These are phyloP conservation scores for Huntiella bhutanensis DNA, from an alignment of 2,329 filamentous ascomycete species.

Conservation along the genomic window DNA sequence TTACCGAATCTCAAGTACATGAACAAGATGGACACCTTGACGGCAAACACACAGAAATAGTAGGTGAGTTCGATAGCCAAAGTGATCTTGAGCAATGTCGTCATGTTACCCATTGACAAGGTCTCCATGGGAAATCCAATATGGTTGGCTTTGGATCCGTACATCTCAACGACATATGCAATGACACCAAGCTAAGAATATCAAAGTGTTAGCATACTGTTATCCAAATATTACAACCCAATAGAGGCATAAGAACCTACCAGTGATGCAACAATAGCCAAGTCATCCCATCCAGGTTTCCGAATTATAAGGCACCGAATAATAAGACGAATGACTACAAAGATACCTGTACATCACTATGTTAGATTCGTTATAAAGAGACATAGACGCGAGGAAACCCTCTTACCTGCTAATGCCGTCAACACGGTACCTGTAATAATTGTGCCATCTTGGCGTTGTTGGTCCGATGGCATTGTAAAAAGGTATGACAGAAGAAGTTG, in stretches of 20 bases:
- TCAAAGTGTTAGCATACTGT: neutral
- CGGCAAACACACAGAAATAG: constrained; percentile 20
- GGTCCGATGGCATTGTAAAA: constrained; percentile 12
- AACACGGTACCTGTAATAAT: constrained; percentile 12
- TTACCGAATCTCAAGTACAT: constrained; percentile 28
- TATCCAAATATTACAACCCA: neutral
- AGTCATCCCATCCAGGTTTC: constrained; percentile 14
- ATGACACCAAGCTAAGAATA: constrained; percentile 1
- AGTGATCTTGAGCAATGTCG: constrained; percentile 14
- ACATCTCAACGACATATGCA: constrained; percentile 13
- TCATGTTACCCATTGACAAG: constrained; percentile 13
- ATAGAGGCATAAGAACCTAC: constrained; percentile 5
- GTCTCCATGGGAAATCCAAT: constrained; percentile 13
- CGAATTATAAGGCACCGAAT: constrained; percentile 12
- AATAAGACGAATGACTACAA: constrained; percentile 12
- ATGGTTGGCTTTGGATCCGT: constrained; percentile 13
- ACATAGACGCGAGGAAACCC: neutral
- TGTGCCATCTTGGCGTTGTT: constrained; percentile 13
- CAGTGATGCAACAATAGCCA: constrained; percentile 12
- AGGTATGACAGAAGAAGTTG: no score
- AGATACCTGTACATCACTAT: constrained; percentile 7
- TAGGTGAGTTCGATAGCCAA: constrained; percentile 24
- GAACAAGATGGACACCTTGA: constrained; percentile 26
- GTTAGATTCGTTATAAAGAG: neutral
- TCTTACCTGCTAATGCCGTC: constrained; percentile 12